Evolutionary conservation across 225 moss, liverwort and hornwort species (phyloP), one percentile per base, ranked within the genome.

Genomic region (Anthoceros angustus): DNA sequence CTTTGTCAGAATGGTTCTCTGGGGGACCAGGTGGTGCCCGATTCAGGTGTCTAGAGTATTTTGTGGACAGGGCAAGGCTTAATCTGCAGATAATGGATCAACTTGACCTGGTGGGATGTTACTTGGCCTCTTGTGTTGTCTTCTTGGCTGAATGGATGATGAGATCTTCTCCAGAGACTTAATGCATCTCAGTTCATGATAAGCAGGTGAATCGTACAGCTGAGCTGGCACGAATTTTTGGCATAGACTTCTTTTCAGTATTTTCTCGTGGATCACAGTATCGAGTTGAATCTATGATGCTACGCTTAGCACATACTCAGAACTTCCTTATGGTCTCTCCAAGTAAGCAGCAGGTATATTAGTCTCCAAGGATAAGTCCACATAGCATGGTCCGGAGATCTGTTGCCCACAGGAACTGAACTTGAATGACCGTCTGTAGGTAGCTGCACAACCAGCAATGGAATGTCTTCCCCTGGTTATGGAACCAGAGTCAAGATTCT

Each of bases 401-500:
- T 64, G 62, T 9, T 42, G 63, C 16, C 26, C 9, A 21, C 18
- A 43, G 61, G 71, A 63, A 43, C 71, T 80, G 32, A 68, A 67
- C 64, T 16, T 42, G 40, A 67, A 49, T 41, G 62, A 60, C 65
- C 50, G 68, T 65, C 69, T 66, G 42, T 67, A 92, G 98, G 98
- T 98, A 63, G 89, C 92, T 73, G 86, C 78, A 12, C 98, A 98
- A 73, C 98, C 98, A 40, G 98, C 81, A 48, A 98, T 98, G 98
- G 87, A 80, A 69, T 98, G 98, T 68, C 75, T 98, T 20, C 98
- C 98, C 64, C 76, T 98, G 40, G 98, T 98, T 48, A 98, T 98
- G 98, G 98, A 98, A 63, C 98, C 98, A 38, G 98, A 98, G 69
- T 98, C 98, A 9, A 86, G 98, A 72, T 92, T 98, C 74, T 98